Conservation (phyloP, 2,329 filamentous ascomycete genomes). For the Botryotinia calthae region DNA sequence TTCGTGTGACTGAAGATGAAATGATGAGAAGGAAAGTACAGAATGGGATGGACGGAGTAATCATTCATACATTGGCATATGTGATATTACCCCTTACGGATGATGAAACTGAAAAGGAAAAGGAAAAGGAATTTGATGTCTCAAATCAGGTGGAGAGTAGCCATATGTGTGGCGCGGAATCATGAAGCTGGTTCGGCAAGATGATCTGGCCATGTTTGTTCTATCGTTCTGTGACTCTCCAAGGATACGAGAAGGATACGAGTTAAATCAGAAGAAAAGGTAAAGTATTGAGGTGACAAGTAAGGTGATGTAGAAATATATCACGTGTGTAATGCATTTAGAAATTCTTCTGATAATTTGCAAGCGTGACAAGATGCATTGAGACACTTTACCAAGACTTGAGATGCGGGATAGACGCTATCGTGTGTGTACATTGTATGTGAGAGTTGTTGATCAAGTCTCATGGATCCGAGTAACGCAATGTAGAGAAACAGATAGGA, state of each 20-base stretch:
- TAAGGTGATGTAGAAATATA: not conserved
- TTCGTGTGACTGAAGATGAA: not conserved
- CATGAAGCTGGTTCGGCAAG: not conserved
- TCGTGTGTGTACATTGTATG: not conserved
- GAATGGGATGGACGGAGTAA: not conserved
- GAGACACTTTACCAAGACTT: not conserved
- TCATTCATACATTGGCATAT: not conserved
- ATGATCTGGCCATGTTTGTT: not conserved
- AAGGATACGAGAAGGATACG: not conserved
- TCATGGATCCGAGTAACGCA: not conserved
- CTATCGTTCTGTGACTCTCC: not conserved
- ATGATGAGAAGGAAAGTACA: not conserved
- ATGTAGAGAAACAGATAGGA: not conserved
- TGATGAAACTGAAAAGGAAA: not conserved
- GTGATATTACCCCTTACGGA: not conserved
- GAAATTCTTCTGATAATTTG: not conserved
- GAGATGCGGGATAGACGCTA: not conserved
- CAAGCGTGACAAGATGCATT: not conserved
- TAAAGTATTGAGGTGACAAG: not conserved
- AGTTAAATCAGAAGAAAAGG: not conserved
- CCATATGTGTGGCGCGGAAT: constrained; percentile 4
- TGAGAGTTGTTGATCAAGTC: not conserved
- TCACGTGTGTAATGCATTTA: not conserved
- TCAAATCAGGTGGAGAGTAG: not conserved
- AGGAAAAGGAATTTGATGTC: constrained; percentile 1